A percentile compares a stretch with the other conserved stretches of the same genome.
These are phyloP conservation scores for Ensete glaucum DNA, from an alignment of 176 grass and related monocot species.

Conservation along the genomic window DNA sequence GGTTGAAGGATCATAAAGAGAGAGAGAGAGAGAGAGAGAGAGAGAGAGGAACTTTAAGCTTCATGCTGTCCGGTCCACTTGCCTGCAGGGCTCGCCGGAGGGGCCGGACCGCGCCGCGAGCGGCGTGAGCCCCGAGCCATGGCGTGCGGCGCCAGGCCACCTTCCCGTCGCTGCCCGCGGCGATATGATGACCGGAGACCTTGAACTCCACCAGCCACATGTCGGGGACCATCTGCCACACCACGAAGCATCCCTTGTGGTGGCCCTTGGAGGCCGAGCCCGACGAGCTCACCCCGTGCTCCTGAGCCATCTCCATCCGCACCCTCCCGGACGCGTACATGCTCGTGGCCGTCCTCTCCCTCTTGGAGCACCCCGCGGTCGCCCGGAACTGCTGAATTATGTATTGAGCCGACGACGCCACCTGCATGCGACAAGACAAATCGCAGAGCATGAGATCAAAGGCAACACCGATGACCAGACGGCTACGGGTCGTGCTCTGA, in stretches of 20 bases:
- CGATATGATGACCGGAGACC: constrained; percentile 69
- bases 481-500: constrained; percentile 1
- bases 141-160: constrained; percentile 92
- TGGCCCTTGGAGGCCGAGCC: constrained; percentile 7
- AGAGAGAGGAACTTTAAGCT: not conserved
- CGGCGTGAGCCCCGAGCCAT: constrained; percentile 90
- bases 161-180: constrained; percentile 78
- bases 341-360: constrained; percentile 60
- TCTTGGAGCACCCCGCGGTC: constrained; percentile 65
- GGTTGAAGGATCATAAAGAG: not conserved
- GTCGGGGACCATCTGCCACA: constrained; percentile 83
- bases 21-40: not conserved
- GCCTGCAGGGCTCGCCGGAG: constrained; percentile 91
- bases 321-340: constrained; percentile 76
- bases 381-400: constrained; percentile 94
- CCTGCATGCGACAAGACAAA: constrained; percentile 23
- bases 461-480: not conserved
- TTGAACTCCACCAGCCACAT: constrained; percentile 92
- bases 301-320: constrained; percentile 50
- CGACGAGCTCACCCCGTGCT: constrained; percentile 17
- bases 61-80: constrained; percentile 13
- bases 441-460: not conserved
- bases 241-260: constrained; percentile 77
- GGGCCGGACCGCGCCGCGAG: constrained; percentile 59
- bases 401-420: constrained; percentile 87